Percentiles rank a stretch among this genome's conserved stretches.
Evolutionary conservation across 2,329 filamentous ascomycete species (phyloP).

Genomic region (Sclerotinia subarctica): DNA sequence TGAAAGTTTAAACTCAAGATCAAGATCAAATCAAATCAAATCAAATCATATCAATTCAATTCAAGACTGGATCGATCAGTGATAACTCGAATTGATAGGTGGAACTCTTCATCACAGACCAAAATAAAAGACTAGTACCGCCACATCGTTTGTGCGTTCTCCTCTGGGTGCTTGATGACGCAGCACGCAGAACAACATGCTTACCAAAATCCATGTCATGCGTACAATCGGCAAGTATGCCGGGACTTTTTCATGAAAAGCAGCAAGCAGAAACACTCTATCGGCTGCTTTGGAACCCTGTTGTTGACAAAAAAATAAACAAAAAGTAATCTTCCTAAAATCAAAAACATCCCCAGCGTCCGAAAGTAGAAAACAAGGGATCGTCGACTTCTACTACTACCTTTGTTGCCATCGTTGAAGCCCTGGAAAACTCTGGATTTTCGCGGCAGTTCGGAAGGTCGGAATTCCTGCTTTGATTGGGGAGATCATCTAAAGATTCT

Average conservation of each 20-base stretch:
- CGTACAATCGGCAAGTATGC: slow-evolving; percentile 17
- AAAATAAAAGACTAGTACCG: slow-evolving; percentile 1
- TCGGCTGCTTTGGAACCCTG: slow-evolving; percentile 12
- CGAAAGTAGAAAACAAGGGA: not conserved
- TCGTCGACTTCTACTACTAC: not conserved
- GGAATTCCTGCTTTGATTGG: slow-evolving; percentile 5
- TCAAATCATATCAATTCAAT: not conserved
- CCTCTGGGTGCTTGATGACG: slow-evolving; percentile 15
- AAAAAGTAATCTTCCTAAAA: not conserved
- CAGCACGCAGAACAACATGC: slow-evolving; percentile 18
- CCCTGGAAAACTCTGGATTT: slow-evolving; percentile 1
- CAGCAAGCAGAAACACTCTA: slow-evolving; percentile 17
- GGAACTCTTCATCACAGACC: not conserved
- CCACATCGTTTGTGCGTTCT: slow-evolving; percentile 20
- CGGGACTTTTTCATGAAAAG: slow-evolving; percentile 14
- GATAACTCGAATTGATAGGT: slow-evolving; percentile 1
- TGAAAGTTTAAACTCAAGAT: not conserved
- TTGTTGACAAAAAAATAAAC: no score
- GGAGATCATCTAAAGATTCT: not conserved
- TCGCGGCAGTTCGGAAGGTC: slow-evolving; percentile 4
- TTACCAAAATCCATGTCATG: slow-evolving; percentile 13
- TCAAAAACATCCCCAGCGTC: not conserved
- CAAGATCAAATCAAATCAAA: not conserved
- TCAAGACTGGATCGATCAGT: not conserved
- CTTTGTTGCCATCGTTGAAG: not conserved